Evolutionary conservation across 2,329 filamentous ascomycete genomes (phyloP).

Genomic region (Lecanosticta acicola): DNA sequence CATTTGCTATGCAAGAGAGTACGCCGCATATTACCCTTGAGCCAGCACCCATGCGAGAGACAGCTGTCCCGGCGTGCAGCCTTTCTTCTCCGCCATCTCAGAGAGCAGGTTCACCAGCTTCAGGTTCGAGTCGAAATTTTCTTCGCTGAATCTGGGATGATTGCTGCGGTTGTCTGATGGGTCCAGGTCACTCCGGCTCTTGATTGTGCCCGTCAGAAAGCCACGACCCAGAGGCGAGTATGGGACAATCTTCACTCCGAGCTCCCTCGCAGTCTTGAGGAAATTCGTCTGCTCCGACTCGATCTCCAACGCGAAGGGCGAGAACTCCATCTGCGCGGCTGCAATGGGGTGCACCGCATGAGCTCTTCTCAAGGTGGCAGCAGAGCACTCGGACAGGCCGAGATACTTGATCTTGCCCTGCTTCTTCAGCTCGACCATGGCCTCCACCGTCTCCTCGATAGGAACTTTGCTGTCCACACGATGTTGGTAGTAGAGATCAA

Average conservation of each 20-base stretch:
- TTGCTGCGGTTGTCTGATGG: constrained; percentile 26
- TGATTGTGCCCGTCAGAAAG: constrained; percentile 41
- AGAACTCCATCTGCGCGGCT: constrained; percentile 52
- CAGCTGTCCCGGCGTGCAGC: constrained; percentile 28
- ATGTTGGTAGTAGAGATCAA: constrained; percentile 44
- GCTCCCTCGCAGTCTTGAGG: constrained; percentile 43
- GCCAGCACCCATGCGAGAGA: constrained; percentile 30
- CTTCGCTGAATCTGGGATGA: constrained; percentile 29
- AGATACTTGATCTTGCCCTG: constrained; percentile 52
- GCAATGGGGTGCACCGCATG: constrained; percentile 45
- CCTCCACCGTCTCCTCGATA: constrained; percentile 42
- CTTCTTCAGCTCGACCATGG: constrained; percentile 43
- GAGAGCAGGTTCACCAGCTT: constrained; percentile 28
- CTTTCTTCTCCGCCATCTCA: constrained; percentile 28
- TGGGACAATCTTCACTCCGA: constrained; percentile 41
- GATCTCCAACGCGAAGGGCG: constrained; percentile 46
- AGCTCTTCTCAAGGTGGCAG: constrained; percentile 47
- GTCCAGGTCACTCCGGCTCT: constrained; percentile 36
- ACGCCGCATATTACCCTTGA: constrained; percentile 20
- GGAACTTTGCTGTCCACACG: constrained; percentile 40
- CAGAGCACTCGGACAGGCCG: constrained; percentile 47
- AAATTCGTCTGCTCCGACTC: constrained; percentile 40
- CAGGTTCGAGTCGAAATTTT: constrained; percentile 30
- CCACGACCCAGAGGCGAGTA: constrained; percentile 40
- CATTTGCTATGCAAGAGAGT: background rate